These are phyloP conservation scores for Abrus pulchellus DNA, from an alignment of 306 rosid genomes.

Conservation along the genomic window DNA sequence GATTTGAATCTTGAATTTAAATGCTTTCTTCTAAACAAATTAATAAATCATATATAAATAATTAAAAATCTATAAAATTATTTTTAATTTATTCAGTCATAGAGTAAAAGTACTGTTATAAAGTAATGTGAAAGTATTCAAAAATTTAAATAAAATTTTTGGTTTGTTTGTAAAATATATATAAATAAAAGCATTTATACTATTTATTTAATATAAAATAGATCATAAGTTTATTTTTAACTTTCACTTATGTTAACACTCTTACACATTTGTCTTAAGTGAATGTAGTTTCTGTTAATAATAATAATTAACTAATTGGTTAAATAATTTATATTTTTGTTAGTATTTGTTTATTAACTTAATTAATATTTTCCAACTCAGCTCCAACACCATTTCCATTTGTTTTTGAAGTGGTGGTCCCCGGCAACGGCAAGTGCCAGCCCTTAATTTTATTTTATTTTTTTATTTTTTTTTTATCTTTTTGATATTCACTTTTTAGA, in stretches of 20 bases:
- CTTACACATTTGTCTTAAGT: neutral
- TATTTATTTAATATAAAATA: no score
- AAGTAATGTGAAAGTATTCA: no score
- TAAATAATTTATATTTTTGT: neutral
- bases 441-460: no score
- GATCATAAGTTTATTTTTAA: neutral
- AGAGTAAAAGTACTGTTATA: no score
- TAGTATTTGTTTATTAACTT: neutral
- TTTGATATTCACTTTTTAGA: neutral
- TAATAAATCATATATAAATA: no score
- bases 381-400: neutral
- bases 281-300: neutral
- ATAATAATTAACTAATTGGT: neutral
- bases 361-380: constrained; percentile 1
- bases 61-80: no score
- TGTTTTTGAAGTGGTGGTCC: constrained; percentile 1
- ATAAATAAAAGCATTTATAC: no score
- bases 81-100: no score
- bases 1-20: neutral
- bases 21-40: neutral
- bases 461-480: neutral
- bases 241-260: neutral
- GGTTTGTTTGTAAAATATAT: no score
- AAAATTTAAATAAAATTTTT: no score
- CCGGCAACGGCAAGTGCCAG: neutral